Conservation (phyloP, 768 basidiomycete genomes). For the Tylopilus sp. region DNA sequence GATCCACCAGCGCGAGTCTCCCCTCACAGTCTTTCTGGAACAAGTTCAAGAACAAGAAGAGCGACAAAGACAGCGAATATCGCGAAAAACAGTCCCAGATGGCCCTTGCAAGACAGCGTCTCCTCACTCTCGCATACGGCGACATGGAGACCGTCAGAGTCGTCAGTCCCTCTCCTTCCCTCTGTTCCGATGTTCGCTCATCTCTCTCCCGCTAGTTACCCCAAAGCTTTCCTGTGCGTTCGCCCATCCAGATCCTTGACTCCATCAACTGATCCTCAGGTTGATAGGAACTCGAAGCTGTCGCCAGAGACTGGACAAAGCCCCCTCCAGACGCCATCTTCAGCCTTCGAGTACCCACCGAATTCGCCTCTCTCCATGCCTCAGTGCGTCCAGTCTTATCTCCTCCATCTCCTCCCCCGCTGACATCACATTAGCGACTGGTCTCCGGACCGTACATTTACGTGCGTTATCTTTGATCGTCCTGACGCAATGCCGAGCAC, state of each 20-base stretch:
- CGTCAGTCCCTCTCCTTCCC: slow-evolving; percentile 32
- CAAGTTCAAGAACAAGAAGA: slow-evolving; percentile 66
- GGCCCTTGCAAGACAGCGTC: slow-evolving; percentile 69
- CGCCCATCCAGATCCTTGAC: not conserved
- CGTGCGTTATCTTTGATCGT: slow-evolving; percentile 41
- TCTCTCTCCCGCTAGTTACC: slow-evolving; percentile 51
- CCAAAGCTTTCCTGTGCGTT: slow-evolving; percentile 55
- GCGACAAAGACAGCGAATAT: slow-evolving; percentile 59
- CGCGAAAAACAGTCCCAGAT: slow-evolving; percentile 54
- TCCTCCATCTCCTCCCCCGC: slow-evolving; percentile 12
- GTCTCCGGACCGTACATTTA: slow-evolving; percentile 84
- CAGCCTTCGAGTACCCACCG: slow-evolving; percentile 78
- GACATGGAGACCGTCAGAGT: slow-evolving; percentile 86
- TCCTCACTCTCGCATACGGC: slow-evolving; percentile 76
- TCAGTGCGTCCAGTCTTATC: slow-evolving; percentile 49
- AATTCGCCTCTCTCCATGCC: slow-evolving; percentile 81
- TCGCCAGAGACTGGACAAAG: slow-evolving; percentile 83
- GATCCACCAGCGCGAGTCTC: slow-evolving; percentile 64
- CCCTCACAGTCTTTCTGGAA: slow-evolving; percentile 50
- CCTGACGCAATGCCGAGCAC: slow-evolving; percentile 4
- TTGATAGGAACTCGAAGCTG: slow-evolving; percentile 70
- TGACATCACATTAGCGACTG: slow-evolving; percentile 51
- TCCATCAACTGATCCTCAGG: slow-evolving; percentile 4
- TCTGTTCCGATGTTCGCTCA: slow-evolving; percentile 1
- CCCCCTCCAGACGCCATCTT: slow-evolving; percentile 78